Base-by-base conservation (phyloP, 352 stramenopile genomes). In the Phytophthora gonapodyides region DNA sequence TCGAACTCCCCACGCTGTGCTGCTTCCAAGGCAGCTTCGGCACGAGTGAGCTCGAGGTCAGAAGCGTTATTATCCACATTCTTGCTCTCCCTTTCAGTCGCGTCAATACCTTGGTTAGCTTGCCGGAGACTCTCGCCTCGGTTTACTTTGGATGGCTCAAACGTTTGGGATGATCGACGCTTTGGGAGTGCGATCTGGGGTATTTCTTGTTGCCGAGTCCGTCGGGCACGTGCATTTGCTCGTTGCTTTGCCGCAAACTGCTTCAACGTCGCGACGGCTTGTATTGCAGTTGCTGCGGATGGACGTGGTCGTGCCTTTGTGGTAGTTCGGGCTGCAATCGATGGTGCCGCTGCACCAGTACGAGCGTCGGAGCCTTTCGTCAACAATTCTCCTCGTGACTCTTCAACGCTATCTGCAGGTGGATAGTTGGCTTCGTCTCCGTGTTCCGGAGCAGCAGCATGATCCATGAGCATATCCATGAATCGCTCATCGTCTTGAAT, bases 1-100 rank as follows among this genome's bases (percentile, higher is more conserved):
- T 90, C 78, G 21, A 59, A 57, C 27, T 88, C 70, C 1, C 71
- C 71, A 19, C 76, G 76, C 2, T 71, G 37, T 0, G 66, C 76
- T 10, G 81, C 75, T 24, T 75, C 38, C 15, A 87, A 46, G 0
- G 74, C 67, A 11, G 75, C 73, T 2, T 88, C 75, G 35, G 59
- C 55, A 13, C 75, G 57, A 48, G 72, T 84, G 24, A 84, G 61
- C n/a, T 58, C 19, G 3, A 66, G 38, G 2, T 43, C 37, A 5
- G 11, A 13, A 30, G 7, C 13, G 8, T 5, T 50, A 16, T 38
- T 42, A 12, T 46, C 53, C 9, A 30, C 52, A 12, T 46, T 47
- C 0, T 57, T 52, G 13, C 1, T 56, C 8, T 53, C 59, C 31
- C 17, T 30, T 9, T 48, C 66, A n/a, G 46, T n/a, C 9, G 55